Evolutionary conservation across 129 eudicot genomes (phyloP), one percentile per base, ranked within the genome.

Genomic region (Pittosporum tobira): DNA sequence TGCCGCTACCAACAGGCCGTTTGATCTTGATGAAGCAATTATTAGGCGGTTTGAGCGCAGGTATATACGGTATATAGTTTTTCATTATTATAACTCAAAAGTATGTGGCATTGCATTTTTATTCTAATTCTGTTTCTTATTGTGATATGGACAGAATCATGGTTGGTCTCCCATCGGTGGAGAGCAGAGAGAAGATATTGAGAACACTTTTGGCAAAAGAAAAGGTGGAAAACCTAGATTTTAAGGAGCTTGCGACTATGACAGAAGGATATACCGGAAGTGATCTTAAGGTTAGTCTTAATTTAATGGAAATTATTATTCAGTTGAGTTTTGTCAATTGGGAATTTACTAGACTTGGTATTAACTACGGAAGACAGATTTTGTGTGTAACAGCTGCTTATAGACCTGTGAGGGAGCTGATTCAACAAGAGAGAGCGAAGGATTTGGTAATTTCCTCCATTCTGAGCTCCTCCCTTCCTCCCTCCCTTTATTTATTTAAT

Each of bases 201-300:
- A 82, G 67, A 80, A 90, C 97, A 26, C 94, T 90, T 48, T 60
- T 90, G 22, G 72, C 84, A 0, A 85, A 90, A 67, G 97, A 90
- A 58, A 82, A 83, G 34, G 85, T 83, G 4, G 86, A 82, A 59
- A 69, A 68, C 0, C 67, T 90, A 37, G 97, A 90, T 48, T 85
- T 77, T 48, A 74, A 85, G 71, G 97, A 90, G 81, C 94, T 90
- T 63, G 97, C 88, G 14, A 70, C 70, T 36, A 90, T 90, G 84
- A 90, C 97, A 2, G 97, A 90, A 60, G 97, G 97, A 75, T 90
- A 79, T 53, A 90, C 87, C 36, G 97, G 97, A 76, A 90, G 97
- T 30, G 97, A 90, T 82, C 97, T 90, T 36, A 85, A 90, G 97
- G 97, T 90, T 74, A 65, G 93, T 79, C 23, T 30, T 48, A 12